phyloP scores from a whole-genome alignment of 2,329 filamentous ascomycete species.

The Exophiala viscosa region DNA sequence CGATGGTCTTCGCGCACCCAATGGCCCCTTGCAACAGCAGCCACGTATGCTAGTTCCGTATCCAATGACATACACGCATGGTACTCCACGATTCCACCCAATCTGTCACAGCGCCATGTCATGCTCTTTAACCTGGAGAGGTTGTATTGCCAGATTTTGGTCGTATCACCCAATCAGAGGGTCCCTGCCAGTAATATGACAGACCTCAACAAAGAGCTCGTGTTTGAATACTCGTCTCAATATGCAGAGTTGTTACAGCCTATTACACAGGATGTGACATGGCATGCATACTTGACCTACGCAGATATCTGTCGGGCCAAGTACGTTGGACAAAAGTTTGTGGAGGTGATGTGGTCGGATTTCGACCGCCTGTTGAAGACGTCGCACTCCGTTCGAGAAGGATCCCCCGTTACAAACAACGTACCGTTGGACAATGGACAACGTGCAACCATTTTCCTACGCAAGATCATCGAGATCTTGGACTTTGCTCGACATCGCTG shows the following conservation, averaged over 20 bases:
- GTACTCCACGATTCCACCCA: constrained; percentile 70
- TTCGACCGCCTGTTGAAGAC: constrained; percentile 42
- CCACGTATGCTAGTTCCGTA: constrained; percentile 42
- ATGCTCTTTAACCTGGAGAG: constrained; percentile 83
- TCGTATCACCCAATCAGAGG: constrained; percentile 73
- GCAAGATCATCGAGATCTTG: constrained; percentile 26
- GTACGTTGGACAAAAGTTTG: constrained; percentile 59
- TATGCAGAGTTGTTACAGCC: constrained; percentile 73
- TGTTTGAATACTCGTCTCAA: constrained; percentile 82
- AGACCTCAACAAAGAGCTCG: constrained; percentile 71
- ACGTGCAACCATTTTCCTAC: constrained; percentile 21
- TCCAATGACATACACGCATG: constrained; percentile 65
- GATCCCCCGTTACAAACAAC: constrained; percentile 8
- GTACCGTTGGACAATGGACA: constrained; percentile 23
- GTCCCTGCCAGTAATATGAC: constrained; percentile 61
- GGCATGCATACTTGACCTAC: constrained; percentile 72
- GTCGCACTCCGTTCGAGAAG: constrained; percentile 14
- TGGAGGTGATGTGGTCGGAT: constrained; percentile 54
- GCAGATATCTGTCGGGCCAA: constrained; percentile 83
- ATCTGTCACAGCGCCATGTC: constrained; percentile 62
- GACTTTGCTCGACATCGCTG: constrained; percentile 26
- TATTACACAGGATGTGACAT: constrained; percentile 57
- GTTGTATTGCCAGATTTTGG: constrained; percentile 86
- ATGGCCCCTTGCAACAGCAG: constrained; percentile 67
- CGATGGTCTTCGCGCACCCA: constrained; percentile 58